Evolutionary conservation across 192 early-diverging fungal genomes (phyloP).

Genomic region (Coemansia sp.): DNA sequence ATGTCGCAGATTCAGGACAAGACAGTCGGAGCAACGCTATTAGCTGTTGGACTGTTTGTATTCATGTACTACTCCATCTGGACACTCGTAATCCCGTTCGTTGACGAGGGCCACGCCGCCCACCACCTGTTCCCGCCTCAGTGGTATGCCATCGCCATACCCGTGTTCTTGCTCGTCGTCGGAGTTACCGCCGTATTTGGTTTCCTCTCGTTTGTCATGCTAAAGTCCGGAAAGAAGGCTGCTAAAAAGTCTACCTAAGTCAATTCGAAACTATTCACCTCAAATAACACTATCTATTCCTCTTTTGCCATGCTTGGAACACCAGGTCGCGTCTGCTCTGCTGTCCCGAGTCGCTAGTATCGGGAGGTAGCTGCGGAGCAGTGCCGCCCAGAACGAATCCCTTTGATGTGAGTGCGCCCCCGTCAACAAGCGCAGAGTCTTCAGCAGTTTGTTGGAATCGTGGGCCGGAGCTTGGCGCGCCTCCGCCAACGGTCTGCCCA

Average conservation of each 20-base stretch:
- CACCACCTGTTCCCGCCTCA: conserved; percentile 77
- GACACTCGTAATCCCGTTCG: conserved; percentile 87
- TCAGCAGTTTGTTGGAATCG: conserved; percentile 14
- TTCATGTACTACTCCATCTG: conserved; percentile 91
- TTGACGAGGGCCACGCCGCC: conserved; percentile 72
- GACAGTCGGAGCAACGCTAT: conserved; percentile 72
- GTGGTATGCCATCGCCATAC: conserved; percentile 85
- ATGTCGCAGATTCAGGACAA: conserved; percentile 66
- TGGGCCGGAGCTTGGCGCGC: neutral
- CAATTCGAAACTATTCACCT: neutral
- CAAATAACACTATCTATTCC: conserved; percentile 2
- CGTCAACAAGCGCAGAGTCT: conserved; percentile 22
- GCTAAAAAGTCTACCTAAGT: conserved; percentile 67
- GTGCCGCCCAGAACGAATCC: conserved; percentile 50
- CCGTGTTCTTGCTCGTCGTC: conserved; percentile 76
- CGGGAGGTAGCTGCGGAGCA: conserved; percentile 14
- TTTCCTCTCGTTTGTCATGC: conserved; percentile 85
- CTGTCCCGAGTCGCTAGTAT: neutral
- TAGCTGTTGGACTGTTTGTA: conserved; percentile 67
- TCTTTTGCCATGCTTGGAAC: conserved; percentile 23
- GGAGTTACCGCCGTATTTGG: conserved; percentile 73
- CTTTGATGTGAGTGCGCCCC: conserved; percentile 20
- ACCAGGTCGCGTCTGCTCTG: conserved; percentile 23
- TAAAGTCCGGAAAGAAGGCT: conserved; percentile 73
- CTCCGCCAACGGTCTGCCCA: conserved; percentile 15